Evolutionary conservation across 352 stramenopile genomes (phyloP).

Genomic region (Phytophthora colocasiae): DNA sequence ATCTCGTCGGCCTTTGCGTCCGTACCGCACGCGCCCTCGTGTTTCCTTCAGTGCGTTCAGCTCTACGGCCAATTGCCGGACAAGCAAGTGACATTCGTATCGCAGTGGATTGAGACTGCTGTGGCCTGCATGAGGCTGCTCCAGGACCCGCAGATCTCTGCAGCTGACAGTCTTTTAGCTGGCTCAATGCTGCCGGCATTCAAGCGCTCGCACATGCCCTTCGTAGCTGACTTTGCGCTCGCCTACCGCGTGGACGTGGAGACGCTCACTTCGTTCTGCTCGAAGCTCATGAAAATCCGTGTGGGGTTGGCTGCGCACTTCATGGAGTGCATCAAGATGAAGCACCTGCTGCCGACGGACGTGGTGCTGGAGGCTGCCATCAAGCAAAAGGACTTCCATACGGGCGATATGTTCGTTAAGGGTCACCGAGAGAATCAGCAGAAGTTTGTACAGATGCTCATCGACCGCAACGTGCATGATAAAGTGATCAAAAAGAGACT

Average conservation of each 20-base stretch:
- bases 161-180: constrained; percentile 46
- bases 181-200: constrained; percentile 52
- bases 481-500: constrained; percentile 82
- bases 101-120: constrained; percentile 33
- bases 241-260: constrained; percentile 47
- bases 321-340: constrained; percentile 53
- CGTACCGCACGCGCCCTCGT: constrained; percentile 38
- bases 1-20: constrained; percentile 43
- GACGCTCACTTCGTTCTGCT: constrained; percentile 43
- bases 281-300: constrained; percentile 29
- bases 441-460: constrained; percentile 59
- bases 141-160: constrained; percentile 29
- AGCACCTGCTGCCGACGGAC: constrained; percentile 48
- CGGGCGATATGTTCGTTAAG: constrained; percentile 65
- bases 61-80: constrained; percentile 34
- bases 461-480: constrained; percentile 52
- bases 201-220: constrained; percentile 35
- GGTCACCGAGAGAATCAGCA: constrained; percentile 43
- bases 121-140: constrained; percentile 26
- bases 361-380: constrained; percentile 50
- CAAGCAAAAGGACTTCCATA: constrained; percentile 59
- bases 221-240: constrained; percentile 51
- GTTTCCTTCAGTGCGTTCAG: constrained; percentile 49
- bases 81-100: constrained; percentile 28
- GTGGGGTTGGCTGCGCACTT: constrained; percentile 53